These are phyloP conservation scores for Coemansia furcata DNA, from an alignment of 192 early-diverging fungal species.

Conservation along the genomic window DNA sequence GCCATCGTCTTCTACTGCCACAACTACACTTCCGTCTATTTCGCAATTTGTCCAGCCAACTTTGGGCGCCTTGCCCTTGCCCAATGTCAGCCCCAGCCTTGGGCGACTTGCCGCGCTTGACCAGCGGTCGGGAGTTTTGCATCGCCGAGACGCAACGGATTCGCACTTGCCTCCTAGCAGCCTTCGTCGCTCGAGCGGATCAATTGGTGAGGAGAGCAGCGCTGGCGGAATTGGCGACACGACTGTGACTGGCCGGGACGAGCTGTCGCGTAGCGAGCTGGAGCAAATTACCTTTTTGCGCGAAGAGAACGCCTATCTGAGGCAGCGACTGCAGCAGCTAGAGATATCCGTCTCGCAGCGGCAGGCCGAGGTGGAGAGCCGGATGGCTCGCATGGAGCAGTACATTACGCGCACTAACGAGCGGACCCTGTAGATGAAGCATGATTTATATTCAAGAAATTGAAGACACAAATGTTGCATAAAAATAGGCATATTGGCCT, in stretches of 20 bases:
- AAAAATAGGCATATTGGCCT: background rate
- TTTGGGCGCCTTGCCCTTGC: slow-evolving; percentile 17
- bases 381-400: slow-evolving; percentile 47
- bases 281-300: slow-evolving; percentile 32
- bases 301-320: slow-evolving; percentile 38
- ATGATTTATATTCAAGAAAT: background rate
- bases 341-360: slow-evolving; percentile 39
- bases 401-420: slow-evolving; percentile 14
- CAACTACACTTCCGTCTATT: slow-evolving; percentile 18
- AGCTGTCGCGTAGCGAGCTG: slow-evolving; percentile 16
- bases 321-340: slow-evolving; percentile 29
- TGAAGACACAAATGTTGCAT: background rate
- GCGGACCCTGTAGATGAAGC: background rate
- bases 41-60: slow-evolving; percentile 25
- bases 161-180: background rate
- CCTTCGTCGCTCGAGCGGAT: slow-evolving; percentile 26
- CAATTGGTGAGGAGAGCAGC: slow-evolving; percentile 20
- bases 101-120: background rate
- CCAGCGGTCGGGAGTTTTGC: background rate
- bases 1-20: background rate
- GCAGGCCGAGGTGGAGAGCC: slow-evolving; percentile 40
- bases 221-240: slow-evolving; percentile 10
- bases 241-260: slow-evolving; percentile 23
- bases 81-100: slow-evolving; percentile 7
- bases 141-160: slow-evolving; percentile 10